These are phyloP conservation scores for Clavispora phyllophila DNA, from an alignment of 805 yeast species.

Conservation along the genomic window DNA sequence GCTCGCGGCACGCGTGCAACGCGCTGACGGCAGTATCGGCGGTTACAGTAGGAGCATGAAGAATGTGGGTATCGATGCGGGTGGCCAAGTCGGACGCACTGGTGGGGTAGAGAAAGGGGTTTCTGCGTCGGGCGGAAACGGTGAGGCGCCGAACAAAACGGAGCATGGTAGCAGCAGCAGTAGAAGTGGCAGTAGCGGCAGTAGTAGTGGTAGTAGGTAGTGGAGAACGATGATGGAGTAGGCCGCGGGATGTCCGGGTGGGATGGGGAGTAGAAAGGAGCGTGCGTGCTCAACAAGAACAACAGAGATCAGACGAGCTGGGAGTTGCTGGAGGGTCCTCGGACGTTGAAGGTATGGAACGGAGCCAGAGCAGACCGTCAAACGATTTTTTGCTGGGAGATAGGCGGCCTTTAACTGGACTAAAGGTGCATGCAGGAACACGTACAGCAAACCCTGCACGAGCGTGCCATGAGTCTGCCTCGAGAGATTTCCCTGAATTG, in stretches of 20 bases:
- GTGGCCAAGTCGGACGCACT: constrained; percentile 9
- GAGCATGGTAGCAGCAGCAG: not conserved
- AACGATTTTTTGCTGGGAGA: too few relatives aligned
- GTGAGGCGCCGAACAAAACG: not conserved
- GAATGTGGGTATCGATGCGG: constrained; percentile 6
- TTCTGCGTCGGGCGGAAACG: not conserved
- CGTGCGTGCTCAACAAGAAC: too few relatives aligned
- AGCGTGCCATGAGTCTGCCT: too few relatives aligned
- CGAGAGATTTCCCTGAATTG: too few relatives aligned
- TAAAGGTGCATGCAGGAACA: too few relatives aligned
- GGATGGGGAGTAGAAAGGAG: too few relatives aligned
- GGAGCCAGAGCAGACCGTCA: too few relatives aligned
- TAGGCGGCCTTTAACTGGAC: too few relatives aligned
- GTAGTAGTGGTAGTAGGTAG: not conserved
- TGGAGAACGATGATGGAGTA: not conserved
- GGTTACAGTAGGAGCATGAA: not conserved
- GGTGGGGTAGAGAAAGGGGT: constrained; percentile 11
- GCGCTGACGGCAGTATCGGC: constrained; percentile 13
- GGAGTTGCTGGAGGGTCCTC: too few relatives aligned
- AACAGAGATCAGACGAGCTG: too few relatives aligned
- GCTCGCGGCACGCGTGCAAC: constrained; percentile 19
- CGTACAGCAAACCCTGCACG: too few relatives aligned
- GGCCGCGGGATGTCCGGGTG: not conserved
- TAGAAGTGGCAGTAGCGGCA: not conserved
- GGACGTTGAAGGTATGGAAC: too few relatives aligned